Evolutionary conservation across 306 rosid genomes (phyloP), one percentile per base, ranked within the genome.

Genomic region (Fragaria ananassa): DNA sequence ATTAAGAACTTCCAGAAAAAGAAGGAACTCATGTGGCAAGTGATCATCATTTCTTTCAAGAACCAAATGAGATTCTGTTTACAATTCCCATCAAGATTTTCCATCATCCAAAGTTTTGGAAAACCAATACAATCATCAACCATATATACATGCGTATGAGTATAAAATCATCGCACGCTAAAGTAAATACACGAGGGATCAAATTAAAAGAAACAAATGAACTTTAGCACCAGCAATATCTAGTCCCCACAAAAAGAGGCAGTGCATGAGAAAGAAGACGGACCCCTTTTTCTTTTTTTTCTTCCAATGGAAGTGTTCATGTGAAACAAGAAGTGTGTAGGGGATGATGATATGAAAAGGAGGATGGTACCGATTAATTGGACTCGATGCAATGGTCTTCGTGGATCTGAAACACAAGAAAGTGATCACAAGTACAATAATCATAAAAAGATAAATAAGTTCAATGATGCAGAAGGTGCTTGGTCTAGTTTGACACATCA

Each of bases 381-480:
- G 58, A 51, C 41, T 50, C 35, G n/a, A 67, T 18, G 63, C 44
- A 62, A 8, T 23, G 72, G n/a, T 42, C 58, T 21, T 35, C 25
- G 80, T 74, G 83, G 82, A 80, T 71, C 82, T 49, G 65, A 78
- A 54, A 75, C 27, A 29, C 18, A 42, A 10, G 41, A 78, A 45
- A 69, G 45, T 18, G 46, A 42, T 42, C 14, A 81, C 35, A 34
- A 65, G 79, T 74, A 84, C 84, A 49, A 70, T 80, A 76, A 79
- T 76, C 53, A 78, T 65, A 41, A 19, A 53, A 41, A 37, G 47
- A 37, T 17, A 18, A 35, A 72, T 68, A 78, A 60, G 41, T 67
- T 62, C 68, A 73, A 68, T 88, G 80, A 85, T 74, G 68, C 42
- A 54, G 47, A 65, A 74, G 45, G 79, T 70, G 76, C 39, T 81